Evolutionary conservation across 1,284 basidiomycete genomes (phyloP).

Genomic region (Tremellales sp.): DNA sequence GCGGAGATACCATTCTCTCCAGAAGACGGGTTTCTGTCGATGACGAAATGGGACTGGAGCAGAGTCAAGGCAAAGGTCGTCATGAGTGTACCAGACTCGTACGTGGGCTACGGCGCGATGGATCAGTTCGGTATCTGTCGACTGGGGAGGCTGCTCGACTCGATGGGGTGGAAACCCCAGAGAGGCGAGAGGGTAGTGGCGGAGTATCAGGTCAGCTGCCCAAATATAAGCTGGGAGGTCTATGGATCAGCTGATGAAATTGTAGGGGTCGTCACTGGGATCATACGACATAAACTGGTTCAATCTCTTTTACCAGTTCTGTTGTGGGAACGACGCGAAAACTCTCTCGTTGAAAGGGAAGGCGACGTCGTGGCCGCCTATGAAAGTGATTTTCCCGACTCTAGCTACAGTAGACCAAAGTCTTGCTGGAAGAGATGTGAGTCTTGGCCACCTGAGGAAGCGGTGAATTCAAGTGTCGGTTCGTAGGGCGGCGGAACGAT

Average conservation of each 20-base stretch:
- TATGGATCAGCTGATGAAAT: background rate
- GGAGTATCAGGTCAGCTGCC: constrained; percentile 44
- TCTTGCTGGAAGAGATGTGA: constrained; percentile 25
- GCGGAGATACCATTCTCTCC: constrained; percentile 24
- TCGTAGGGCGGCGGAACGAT: constrained; percentile 44
- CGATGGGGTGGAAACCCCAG: constrained; percentile 37
- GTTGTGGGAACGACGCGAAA: constrained; percentile 24
- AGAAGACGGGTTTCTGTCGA: constrained; percentile 20
- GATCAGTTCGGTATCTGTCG: constrained; percentile 34
- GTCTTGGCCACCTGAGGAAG: background rate
- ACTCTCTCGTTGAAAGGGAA: constrained; percentile 22
- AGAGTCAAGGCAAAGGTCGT: constrained; percentile 42
- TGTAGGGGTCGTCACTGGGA: constrained; percentile 44
- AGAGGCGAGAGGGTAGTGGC: constrained; percentile 30
- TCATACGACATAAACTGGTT: constrained; percentile 42
- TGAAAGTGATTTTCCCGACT: constrained; percentile 45
- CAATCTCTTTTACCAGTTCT: constrained; percentile 37
- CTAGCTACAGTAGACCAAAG: constrained; percentile 40
- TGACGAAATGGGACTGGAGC: constrained; percentile 43
- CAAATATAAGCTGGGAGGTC: background rate
- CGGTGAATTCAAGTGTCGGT: constrained; percentile 2
- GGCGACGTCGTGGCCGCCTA: constrained; percentile 27
- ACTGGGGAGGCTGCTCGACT: constrained; percentile 32
- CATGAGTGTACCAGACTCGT: constrained; percentile 40
- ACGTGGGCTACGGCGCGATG: constrained; percentile 32